Evolutionary conservation across 352 stramenopile species (phyloP).

Genomic region (Phytophthora ramorum): DNA sequence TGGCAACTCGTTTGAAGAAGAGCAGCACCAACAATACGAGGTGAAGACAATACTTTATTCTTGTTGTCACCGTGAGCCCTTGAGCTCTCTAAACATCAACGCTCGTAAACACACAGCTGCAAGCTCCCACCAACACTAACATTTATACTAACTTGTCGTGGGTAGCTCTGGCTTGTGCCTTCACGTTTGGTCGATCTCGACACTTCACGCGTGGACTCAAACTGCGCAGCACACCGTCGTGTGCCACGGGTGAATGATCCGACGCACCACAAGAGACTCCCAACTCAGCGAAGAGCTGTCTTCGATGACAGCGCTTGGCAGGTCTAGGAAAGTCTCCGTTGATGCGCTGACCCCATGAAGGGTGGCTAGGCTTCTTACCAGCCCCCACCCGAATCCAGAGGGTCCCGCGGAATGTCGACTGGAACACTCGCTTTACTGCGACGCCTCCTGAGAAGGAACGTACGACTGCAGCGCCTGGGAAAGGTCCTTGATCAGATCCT

Average conservation of each 20-base stretch:
- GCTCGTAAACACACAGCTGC: constrained; percentile 1
- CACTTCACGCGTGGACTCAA: constrained; percentile 36
- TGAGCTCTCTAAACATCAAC: constrained; percentile 8
- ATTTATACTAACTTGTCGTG: constrained; percentile 27
- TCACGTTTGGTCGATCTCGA: constrained; percentile 11
- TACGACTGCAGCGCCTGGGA: constrained; percentile 89
- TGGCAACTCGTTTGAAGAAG: no score
- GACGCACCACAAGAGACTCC: constrained; percentile 25
- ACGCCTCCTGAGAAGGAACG: constrained; percentile 40
- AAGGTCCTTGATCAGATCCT: constrained; percentile 96
- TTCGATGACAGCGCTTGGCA: constrained; percentile 25
- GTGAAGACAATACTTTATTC: background rate
- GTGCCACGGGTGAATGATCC: constrained; percentile 38
- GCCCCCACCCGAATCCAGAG: constrained; percentile 43
- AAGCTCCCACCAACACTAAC: constrained; percentile 17
- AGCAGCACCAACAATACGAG: no score
- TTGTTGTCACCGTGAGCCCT: constrained; percentile 6
- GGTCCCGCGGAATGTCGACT: constrained; percentile 22
- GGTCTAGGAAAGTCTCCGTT: background rate
- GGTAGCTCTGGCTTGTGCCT: background rate
- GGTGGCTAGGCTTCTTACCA: constrained; percentile 32
- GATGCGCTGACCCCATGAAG: constrained; percentile 43
- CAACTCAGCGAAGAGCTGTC: constrained; percentile 32
- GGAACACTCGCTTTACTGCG: constrained; percentile 15
- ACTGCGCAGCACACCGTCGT: constrained; percentile 43